phyloP scores from a whole-genome alignment of 805 yeast genomes.

The Candida wancherniae region DNA sequence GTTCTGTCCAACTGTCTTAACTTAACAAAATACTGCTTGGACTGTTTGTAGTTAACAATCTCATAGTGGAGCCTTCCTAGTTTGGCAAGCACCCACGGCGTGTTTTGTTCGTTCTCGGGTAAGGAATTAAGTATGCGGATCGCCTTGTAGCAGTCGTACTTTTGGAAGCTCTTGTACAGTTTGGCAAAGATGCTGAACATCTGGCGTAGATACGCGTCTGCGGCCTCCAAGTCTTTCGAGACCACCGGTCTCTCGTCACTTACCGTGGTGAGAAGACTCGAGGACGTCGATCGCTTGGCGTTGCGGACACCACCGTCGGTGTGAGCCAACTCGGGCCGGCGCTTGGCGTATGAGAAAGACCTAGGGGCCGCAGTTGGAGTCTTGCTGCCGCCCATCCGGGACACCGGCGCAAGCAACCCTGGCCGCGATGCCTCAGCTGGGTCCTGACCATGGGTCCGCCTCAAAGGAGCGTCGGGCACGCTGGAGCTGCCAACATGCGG shows the following conservation, averaged over 20 bases:
- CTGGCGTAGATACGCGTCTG: constrained; percentile 40
- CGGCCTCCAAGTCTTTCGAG: constrained; percentile 11
- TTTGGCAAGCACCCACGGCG: constrained; percentile 84
- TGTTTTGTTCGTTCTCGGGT: constrained; percentile 55
- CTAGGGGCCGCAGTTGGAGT: constrained; percentile 13
- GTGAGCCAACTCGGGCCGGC: constrained; percentile 9
- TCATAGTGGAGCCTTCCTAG: constrained; percentile 83
- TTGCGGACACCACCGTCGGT: constrained; percentile 11
- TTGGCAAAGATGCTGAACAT: constrained; percentile 54
- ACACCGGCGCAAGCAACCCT: constrained; percentile 7
- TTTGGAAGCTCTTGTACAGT: constrained; percentile 54
- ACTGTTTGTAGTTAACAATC: constrained; percentile 75
- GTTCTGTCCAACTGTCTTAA: constrained; percentile 71
- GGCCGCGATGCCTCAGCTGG: constrained; percentile 5
- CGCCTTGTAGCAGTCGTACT: constrained; percentile 77
- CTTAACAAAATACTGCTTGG: constrained; percentile 57
- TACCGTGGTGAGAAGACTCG: constrained; percentile 5
- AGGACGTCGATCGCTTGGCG: constrained; percentile 13
- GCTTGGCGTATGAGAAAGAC: constrained; percentile 10
- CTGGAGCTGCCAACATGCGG: constrained; percentile 19
- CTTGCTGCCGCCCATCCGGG: constrained; percentile 9
- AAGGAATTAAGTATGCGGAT: constrained; percentile 61
- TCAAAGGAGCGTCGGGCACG: constrained; percentile 36
- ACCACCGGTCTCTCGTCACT: constrained; percentile 2
- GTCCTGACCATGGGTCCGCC: constrained; percentile 17